A percentile compares a stretch with the other conserved stretches of the same genome.
Conservation (phyloP, 345 rosid genomes). For the Brassica cretica region DNA sequence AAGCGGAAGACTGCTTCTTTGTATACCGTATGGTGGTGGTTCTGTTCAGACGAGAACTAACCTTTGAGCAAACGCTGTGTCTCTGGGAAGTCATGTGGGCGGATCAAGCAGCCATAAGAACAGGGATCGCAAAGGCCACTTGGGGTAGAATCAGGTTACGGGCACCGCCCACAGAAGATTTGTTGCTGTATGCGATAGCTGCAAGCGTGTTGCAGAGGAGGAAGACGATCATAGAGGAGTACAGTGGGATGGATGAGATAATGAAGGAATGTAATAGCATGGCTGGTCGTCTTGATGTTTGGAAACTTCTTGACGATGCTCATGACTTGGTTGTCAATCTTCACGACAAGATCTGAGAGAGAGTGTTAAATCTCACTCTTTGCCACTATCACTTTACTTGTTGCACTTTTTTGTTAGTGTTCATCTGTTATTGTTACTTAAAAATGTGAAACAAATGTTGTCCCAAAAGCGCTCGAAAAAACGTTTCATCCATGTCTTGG, state of each 20-base stretch:
- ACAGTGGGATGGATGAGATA: conserved; percentile 94
- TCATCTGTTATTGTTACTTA: conserved; percentile 9
- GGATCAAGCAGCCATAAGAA: conserved; percentile 82
- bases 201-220: conserved; percentile 95
- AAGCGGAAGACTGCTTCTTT: conserved; percentile 91
- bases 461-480: neutral
- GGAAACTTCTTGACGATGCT: conserved; percentile 97
- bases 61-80: conserved; percentile 80
- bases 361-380: neutral
- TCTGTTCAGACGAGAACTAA: conserved; percentile 78
- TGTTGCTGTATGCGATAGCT: conserved; percentile 89
- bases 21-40: conserved; percentile 98
- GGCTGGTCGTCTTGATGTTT: conserved; percentile 90
- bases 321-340: conserved; percentile 83
- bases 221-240: conserved; percentile 82
- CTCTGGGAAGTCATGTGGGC: conserved; percentile 99
- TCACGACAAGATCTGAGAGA: conserved; percentile 67
- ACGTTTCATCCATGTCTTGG: neutral
- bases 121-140: conserved; percentile 69
- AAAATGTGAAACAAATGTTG: neutral
- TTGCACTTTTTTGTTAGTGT: conserved; percentile 15
- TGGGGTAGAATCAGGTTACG: conserved; percentile 83
- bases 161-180: conserved; percentile 90
- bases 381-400: neutral
- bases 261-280: conserved; percentile 91